A percentile compares a stretch with the other conserved stretches of the same genome.
Conservation (phyloP, 1,284 basidiomycete genomes). For the Austroboletus niveus region DNA sequence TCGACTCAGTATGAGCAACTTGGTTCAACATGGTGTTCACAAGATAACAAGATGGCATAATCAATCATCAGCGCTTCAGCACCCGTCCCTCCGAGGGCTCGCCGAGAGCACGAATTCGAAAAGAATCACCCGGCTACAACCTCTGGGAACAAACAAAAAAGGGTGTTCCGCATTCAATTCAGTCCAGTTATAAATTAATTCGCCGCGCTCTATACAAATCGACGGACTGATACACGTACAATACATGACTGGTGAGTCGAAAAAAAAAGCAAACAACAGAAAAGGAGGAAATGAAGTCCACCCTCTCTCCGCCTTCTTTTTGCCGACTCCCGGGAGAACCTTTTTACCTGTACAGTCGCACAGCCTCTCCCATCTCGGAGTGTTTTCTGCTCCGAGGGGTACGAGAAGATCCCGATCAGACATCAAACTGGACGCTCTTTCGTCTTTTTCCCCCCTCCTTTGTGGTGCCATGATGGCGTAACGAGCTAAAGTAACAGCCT, state of each 20-base stretch:
- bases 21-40: neutral
- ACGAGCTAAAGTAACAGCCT: neutral
- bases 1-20: neutral
- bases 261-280: neutral
- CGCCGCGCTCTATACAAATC: too few species aligned
- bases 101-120: neutral
- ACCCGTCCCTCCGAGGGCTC: neutral
- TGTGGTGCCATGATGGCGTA: neutral
- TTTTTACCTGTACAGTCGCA: neutral
- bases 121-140: neutral
- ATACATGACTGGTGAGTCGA: neutral
- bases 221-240: neutral
- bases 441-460: neutral
- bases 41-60: too few species aligned
- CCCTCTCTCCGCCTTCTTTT: neutral
- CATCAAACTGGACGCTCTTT: neutral
- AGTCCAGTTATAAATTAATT: too few species aligned
- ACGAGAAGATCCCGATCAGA: neutral
- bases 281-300: neutral
- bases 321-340: neutral
- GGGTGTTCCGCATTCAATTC: too few species aligned
- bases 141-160: too few species aligned
- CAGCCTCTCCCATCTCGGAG: neutral
- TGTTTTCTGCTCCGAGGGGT: neutral
- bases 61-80: too few species aligned